Base-by-base conservation (phyloP, 192 early-diverging fungal species). In the Phycomyces blakesleeanus region DNA sequence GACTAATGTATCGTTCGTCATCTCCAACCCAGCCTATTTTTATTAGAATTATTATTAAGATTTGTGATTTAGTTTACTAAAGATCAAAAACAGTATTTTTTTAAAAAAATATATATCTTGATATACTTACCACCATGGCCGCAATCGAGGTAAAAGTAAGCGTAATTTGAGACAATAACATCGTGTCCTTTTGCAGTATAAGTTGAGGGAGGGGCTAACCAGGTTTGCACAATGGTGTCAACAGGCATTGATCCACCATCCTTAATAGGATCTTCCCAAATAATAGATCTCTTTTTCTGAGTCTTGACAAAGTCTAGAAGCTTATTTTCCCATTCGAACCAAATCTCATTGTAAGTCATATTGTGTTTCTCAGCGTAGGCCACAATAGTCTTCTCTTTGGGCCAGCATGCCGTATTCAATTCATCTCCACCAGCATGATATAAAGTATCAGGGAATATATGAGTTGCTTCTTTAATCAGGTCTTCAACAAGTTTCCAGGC, bases 391-490 rank as follows among this genome's bases (percentile, higher is more conserved):
- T 71, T 66, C 26, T 75, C 51, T n/a, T 66, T 65, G 20, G 67
- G 69, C 78, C 78, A 80, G 76, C 90, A 91, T 39, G 82, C 77
- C 29, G 67, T 67, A 51, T 87, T 86, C 55, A 90, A 76, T 60
- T 91, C 90, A 72, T 91, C 90, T 41, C 77, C 78, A 67, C 93
- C 92, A 51, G 90, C 69, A 58, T 95, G 91, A 68, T 88, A 83
- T 51, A 86, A 69, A 2, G 79, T 79, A 69, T 95, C 91, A 0
- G 78, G 73, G 74, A 95, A 93, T 16, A 84, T 62, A 15, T 57
- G 49, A 20, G 80, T 52, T 25, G 81, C 78, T 72, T 91, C 91
- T 37, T 63, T 59, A 41, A 92, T 66, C 26, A 94, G 61, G 22
- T 76, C 71, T 16, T 78, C 69, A 24, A 91, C 79, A 44, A 89